Conservation (phyloP, 2,329 filamentous ascomycete species). For the Penicillium olsonii region DNA sequence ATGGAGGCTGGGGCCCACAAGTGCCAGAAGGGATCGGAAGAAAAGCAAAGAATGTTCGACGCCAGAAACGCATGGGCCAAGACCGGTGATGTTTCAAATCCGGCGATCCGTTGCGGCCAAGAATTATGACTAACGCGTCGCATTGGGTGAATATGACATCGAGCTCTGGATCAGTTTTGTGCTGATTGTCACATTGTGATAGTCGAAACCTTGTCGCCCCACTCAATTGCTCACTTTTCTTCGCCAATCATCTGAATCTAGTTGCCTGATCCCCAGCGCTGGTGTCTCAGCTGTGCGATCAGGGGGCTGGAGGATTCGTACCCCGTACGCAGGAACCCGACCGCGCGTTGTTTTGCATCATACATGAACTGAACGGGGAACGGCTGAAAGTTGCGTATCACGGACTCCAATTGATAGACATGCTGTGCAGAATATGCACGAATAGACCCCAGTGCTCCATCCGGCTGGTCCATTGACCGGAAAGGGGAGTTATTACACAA, state of each 20-base stretch:
- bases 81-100: constrained; percentile 2
- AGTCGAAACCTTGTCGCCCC: not conserved
- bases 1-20: not conserved
- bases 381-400: not conserved
- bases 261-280: not conserved
- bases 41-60: constrained; percentile 12
- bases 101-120: constrained; percentile 6
- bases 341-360: not conserved
- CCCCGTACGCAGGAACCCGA: not conserved
- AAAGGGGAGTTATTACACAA: not conserved
- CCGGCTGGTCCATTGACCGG: not conserved
- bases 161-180: not conserved
- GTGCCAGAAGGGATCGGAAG: not conserved
- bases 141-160: not conserved
- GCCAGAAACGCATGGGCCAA: constrained; percentile 9
- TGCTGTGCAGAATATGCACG: no score
- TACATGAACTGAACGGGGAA: not conserved
- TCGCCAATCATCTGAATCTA: not conserved
- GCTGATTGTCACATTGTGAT: not conserved
- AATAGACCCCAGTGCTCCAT: not conserved
- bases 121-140: not conserved
- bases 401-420: no score
- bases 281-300: not conserved
- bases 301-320: not conserved
- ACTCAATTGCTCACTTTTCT: not conserved